Percentiles rank a stretch among this genome's conserved stretches.
phyloP scores from a whole-genome alignment of 257 asterid species.

The Ajuga chamaepitys region DNA sequence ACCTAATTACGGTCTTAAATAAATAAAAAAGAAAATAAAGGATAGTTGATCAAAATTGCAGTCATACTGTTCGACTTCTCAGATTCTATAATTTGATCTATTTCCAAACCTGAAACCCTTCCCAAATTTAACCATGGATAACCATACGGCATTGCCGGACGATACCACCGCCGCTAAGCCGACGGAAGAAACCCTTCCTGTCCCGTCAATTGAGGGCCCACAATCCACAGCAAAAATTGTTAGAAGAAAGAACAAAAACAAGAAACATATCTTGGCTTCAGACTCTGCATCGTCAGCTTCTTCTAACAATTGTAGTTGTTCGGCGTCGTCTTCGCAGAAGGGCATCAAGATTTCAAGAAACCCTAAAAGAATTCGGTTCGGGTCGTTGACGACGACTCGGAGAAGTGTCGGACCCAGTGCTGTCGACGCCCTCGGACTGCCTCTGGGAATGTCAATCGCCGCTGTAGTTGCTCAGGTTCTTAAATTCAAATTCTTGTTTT shows the following conservation, averaged over 20 bases:
- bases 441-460: constrained; percentile 90
- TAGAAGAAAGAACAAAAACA: constrained; percentile 30
- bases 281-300: constrained; percentile 38
- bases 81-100: background rate
- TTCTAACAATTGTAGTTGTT: constrained; percentile 30
- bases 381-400: constrained; percentile 23
- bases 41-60: too few relatives aligned
- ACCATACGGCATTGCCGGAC: constrained; percentile 9
- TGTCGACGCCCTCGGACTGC: constrained; percentile 74
- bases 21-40: too few relatives aligned
- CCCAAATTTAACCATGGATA: constrained; percentile 29
- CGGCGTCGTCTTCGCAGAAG: constrained; percentile 29
- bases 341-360: constrained; percentile 51
- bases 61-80: background rate
- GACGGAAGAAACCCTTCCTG: constrained; percentile 24
- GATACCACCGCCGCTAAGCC: constrained; percentile 21
- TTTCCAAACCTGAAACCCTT: constrained; percentile 6
- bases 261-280: constrained; percentile 16
- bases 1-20: too few relatives aligned
- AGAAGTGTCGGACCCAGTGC: constrained; percentile 19
- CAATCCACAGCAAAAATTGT: constrained; percentile 1
- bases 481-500: background rate
- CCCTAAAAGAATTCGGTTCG: constrained; percentile 37
- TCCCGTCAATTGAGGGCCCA: background rate
- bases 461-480: constrained; percentile 74